Percentiles rank a stretch among this genome's conserved stretches.
phyloP scores from a whole-genome alignment of 2,329 filamentous ascomycete genomes.

The Stagonosporopsis cucurbitacearum region DNA sequence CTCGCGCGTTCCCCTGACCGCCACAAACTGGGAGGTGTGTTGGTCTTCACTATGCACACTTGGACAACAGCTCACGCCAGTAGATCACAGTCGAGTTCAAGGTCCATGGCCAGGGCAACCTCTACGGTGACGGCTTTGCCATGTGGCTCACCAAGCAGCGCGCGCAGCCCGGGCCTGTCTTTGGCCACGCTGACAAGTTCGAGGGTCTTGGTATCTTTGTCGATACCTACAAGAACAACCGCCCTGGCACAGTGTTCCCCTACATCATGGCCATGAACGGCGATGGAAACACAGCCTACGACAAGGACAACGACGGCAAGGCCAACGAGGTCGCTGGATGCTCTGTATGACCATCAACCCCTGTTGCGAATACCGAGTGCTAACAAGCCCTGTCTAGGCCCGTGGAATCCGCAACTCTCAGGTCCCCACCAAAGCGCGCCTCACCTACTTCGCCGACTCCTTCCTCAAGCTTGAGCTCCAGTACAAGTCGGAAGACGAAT shows the following conservation, averaged over 20 bases:
- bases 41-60: background rate
- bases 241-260: constrained; percentile 92
- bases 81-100: constrained; percentile 93
- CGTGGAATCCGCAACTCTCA: constrained; percentile 80
- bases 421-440: constrained; percentile 78
- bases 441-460: constrained; percentile 98
- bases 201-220: constrained; percentile 95
- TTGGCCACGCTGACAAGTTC: constrained; percentile 86
- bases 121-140: constrained; percentile 95
- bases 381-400: constrained; percentile 57
- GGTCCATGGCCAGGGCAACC: constrained; percentile 84
- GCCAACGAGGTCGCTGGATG: constrained; percentile 90
- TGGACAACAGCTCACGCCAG: constrained; percentile 33
- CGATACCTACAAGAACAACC: constrained; percentile 99
- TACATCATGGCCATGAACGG: constrained; percentile 99
- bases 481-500: constrained; percentile 89
- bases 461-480: constrained; percentile 87
- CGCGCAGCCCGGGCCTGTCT: constrained; percentile 79
- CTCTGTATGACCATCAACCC: constrained; percentile 62
- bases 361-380: background rate
- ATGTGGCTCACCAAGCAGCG: constrained; percentile 98
- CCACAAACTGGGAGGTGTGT: constrained; percentile 91
- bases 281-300: constrained; percentile 86
- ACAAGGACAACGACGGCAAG: constrained; percentile 95
- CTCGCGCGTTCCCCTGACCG: constrained; percentile 90